Evolutionary conservation across 225 moss, liverwort and hornwort genomes (phyloP).

Genomic region (Ulota crispa): DNA sequence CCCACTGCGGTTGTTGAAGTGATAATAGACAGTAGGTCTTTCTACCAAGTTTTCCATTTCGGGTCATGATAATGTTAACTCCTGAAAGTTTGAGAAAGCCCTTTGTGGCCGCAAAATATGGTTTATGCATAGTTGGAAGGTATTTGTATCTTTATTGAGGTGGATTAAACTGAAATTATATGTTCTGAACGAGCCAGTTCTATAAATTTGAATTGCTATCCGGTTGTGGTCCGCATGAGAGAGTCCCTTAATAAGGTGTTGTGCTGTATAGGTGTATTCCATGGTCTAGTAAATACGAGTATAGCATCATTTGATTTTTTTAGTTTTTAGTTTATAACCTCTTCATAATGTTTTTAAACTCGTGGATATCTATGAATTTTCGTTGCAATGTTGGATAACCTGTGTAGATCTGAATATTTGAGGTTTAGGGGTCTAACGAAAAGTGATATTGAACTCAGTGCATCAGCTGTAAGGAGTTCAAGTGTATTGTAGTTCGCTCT

Average conservation of each 20-base stretch:
- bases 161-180: background rate
- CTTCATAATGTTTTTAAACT: background rate
- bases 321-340: background rate
- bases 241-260: background rate
- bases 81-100: background rate
- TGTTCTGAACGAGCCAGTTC: background rate
- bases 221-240: background rate
- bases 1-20: background rate
- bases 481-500: background rate
- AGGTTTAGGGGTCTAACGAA: background rate
- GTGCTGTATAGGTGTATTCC: background rate
- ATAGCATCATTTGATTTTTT: background rate
- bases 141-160: background rate
- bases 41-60: background rate
- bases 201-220: background rate
- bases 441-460: background rate
- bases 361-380: background rate
- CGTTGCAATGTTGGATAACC: background rate
- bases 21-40: background rate
- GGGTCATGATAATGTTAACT: background rate
- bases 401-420: background rate
- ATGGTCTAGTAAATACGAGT: background rate
- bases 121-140: background rate
- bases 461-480: background rate
- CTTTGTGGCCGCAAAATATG: background rate